These are phyloP conservation scores for Solanum pimpinellifolium DNA, from an alignment of 257 asterid genomes.

Conservation along the genomic window DNA sequence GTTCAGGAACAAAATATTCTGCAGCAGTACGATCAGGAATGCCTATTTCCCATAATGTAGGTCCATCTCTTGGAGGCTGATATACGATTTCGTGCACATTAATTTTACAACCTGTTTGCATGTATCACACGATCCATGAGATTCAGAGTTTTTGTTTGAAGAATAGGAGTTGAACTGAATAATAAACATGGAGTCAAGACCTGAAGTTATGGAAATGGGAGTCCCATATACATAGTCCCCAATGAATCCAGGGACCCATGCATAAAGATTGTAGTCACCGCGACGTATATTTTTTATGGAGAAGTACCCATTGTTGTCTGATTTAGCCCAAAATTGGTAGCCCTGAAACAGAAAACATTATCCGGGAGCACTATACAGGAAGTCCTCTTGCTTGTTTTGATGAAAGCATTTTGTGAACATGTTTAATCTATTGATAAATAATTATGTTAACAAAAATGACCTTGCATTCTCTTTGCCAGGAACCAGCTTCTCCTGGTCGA, in stretches of 20 bases:
- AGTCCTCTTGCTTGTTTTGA: background rate
- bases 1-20: conserved; percentile 11
- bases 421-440: background rate
- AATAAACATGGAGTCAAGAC: conserved; percentile 3
- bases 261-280: conserved; percentile 49
- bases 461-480: conserved; percentile 77
- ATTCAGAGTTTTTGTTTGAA: background rate
- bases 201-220: conserved; percentile 32
- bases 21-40: conserved; percentile 9
- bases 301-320: conserved; percentile 41
- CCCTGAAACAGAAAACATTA: conserved; percentile 23
- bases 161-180: background rate
- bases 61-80: conserved; percentile 14
- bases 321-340: conserved; percentile 62
- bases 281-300: conserved; percentile 25
- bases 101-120: background rate
- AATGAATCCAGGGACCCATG: conserved; percentile 64
- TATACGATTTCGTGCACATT: background rate
- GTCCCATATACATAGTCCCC: conserved; percentile 41
- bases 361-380: background rate
- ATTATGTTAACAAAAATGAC: conserved; percentile 2
- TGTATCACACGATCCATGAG: background rate
- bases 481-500: conserved; percentile 50
- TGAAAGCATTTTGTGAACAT: background rate
- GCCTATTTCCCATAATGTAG: conserved; percentile 16